Conservation (phyloP, 768 basidiomycete genomes). For the Boletales sp. region DNA sequence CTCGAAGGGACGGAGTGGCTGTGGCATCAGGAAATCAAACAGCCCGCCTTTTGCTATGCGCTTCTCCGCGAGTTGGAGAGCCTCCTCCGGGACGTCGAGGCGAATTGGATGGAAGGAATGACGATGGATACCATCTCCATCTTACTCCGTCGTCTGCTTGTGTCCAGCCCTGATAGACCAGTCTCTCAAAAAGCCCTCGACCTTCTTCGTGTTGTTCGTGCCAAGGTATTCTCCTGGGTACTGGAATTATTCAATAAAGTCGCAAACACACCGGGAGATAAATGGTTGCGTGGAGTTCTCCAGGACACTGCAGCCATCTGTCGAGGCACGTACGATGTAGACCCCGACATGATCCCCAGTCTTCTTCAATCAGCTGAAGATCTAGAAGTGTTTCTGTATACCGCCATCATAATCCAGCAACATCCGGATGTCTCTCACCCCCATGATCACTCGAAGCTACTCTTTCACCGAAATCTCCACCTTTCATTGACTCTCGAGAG, state of each 20-base stretch:
- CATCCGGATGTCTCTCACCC: constrained; percentile 11
- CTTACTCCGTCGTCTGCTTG: constrained; percentile 34
- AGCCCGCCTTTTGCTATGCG: constrained; percentile 29
- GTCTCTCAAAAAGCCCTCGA: constrained; percentile 16
- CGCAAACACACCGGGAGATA: neutral
- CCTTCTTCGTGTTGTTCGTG: constrained; percentile 31
- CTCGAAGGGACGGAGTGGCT: constrained; percentile 14
- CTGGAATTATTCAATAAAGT: constrained; percentile 25
- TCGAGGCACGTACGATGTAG: constrained; percentile 30
- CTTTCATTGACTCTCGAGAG: constrained; percentile 22
- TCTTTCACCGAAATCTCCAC: constrained; percentile 29
- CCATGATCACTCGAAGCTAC: constrained; percentile 4
- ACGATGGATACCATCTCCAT: constrained; percentile 30
- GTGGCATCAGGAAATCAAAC: constrained; percentile 39
- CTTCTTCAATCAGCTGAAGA: constrained; percentile 22
- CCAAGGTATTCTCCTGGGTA: constrained; percentile 34
- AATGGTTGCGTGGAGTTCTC: constrained; percentile 18
- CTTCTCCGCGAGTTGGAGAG: constrained; percentile 33
- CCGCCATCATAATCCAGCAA: constrained; percentile 23
- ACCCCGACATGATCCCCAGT: neutral
- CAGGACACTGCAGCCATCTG: constrained; percentile 39
- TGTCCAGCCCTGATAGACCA: constrained; percentile 9
- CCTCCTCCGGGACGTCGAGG: constrained; percentile 30
- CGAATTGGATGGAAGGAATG: constrained; percentile 38
- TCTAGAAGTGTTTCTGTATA: constrained; percentile 18